Base-by-base conservation (phyloP, 2,329 filamentous ascomycete genomes). In the Kalmusia sp. region DNA sequence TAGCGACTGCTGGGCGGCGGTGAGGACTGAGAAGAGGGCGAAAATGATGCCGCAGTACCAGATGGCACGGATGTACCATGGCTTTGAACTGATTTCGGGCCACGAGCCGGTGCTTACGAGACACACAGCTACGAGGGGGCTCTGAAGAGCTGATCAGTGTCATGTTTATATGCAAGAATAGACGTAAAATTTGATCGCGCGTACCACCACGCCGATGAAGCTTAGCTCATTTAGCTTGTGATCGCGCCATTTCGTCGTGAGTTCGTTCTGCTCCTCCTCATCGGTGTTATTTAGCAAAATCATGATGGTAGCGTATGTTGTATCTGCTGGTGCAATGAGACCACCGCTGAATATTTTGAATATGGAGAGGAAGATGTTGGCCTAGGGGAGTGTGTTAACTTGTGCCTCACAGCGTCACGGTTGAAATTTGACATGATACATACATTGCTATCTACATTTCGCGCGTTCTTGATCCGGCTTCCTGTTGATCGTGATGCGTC, bases 241-340 rank as follows among this genome's bases (percentile, higher is more conserved):
- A n/a, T 54, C 51, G 25, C 46, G 51, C 51, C 51, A 54, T 30
- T 50, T 38, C 25, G 6, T 40, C 4, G 51, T 54, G 33, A 54
- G 46, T 11, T 45, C 5, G 9, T 49, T 40, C 35, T 39, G 51
- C 34, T 54, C 45, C 3, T 54, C 8, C 1, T 39, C 5, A n/a
- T 49, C 39, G 12, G 24, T n/a, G 17, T 46, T 39, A 22, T 54
- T 54, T 17, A 54, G 14, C 2, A 54, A 19, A 6, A 54, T n/a
- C 51, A 54, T 54, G 27, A 54, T 49, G 22, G 51, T 54, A 21
- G 45, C 51, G 25, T 54, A 54, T 17, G 51, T 54, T 8, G 51
- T 54, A 15, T 54, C 51, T 3, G 45, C 38, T 15, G 51, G 51
- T 4, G 51, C 51, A 9, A 54, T 49, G 5, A 54, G 40, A 12